A percentile compares a stretch with the other conserved stretches of the same genome.
Conservation (phyloP, 1,284 basidiomycete species). For the Termitomyces sp. region DNA sequence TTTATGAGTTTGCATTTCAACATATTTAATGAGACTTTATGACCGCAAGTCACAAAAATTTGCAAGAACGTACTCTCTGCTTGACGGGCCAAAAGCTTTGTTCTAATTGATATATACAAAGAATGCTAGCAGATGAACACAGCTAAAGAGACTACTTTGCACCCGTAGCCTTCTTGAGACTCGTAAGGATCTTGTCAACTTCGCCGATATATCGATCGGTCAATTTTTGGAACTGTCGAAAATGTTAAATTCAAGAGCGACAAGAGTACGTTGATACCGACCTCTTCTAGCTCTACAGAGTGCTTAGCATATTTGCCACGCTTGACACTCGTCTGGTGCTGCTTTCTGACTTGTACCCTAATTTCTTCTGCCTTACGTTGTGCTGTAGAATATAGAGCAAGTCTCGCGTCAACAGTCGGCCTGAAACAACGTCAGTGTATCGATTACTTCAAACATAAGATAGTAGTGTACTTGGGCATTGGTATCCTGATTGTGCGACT, state of each 20-base stretch:
- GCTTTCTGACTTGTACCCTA: slow-evolving; percentile 66
- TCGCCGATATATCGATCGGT: slow-evolving; percentile 55
- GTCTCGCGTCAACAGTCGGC: slow-evolving; percentile 69
- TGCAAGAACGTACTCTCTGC: not conserved
- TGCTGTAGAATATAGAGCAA: slow-evolving; percentile 47
- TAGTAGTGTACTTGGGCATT: slow-evolving; percentile 59
- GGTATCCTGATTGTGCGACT: slow-evolving; percentile 68
- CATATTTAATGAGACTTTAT: not conserved
- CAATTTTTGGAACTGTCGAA: slow-evolving; percentile 64
- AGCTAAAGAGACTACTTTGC: slow-evolving; percentile 19
- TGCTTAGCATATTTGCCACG: slow-evolving; percentile 64
- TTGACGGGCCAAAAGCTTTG: not conserved
- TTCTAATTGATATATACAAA: not conserved
- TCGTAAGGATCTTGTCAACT: slow-evolving; percentile 58
- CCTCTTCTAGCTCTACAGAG: slow-evolving; percentile 62
- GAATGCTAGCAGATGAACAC: not conserved
- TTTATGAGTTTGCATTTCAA: not conserved
- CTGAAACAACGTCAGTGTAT: slow-evolving; percentile 30
- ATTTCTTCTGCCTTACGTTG: slow-evolving; percentile 67
- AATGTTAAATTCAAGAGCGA: not conserved
- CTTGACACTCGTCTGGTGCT: slow-evolving; percentile 60
- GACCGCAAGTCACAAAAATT: not conserved
- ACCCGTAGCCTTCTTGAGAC: slow-evolving; percentile 56
- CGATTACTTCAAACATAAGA: not conserved
- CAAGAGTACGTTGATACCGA: slow-evolving; percentile 19